Evolutionary conservation across 2,329 filamentous ascomycete species (phyloP).

Genomic region (Alternaria infectoria): DNA sequence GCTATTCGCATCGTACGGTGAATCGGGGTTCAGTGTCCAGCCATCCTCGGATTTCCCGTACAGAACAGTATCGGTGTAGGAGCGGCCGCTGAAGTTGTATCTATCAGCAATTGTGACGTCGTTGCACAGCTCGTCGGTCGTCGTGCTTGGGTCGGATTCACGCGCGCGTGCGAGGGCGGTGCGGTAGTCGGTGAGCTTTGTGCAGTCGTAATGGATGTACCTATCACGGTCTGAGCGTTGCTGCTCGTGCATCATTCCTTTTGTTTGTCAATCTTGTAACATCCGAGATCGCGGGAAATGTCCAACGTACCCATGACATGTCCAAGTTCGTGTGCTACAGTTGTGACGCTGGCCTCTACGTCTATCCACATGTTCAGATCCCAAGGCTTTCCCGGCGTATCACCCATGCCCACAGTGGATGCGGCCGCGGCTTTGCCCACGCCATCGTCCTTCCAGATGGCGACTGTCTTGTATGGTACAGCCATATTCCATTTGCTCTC

Average conservation of each 20-base stretch:
- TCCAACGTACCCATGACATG: neutral
- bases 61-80: neutral
- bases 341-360: neutral
- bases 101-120: neutral
- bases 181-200: neutral
- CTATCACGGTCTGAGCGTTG: neutral
- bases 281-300: too few relatives aligned
- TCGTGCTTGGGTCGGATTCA: neutral
- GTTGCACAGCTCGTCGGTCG: neutral
- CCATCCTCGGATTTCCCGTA: neutral
- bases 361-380: neutral
- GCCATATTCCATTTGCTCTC: neutral
- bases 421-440: neutral
- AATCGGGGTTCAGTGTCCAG: neutral
- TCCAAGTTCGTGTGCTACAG: neutral
- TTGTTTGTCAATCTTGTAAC: neutral
- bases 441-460: neutral
- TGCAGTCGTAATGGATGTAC: neutral
- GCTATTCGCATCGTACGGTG: neutral
- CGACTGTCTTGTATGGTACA: neutral
- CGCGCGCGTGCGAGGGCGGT: neutral
- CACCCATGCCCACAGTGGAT: neutral
- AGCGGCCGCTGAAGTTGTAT: neutral
- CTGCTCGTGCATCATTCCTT: neutral
- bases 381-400: neutral